A percentile compares a stretch with the other conserved stretches of the same genome.
phyloP scores from a whole-genome alignment of 495 filamentous ascomycete genomes.

The Cryomyces minteri region DNA sequence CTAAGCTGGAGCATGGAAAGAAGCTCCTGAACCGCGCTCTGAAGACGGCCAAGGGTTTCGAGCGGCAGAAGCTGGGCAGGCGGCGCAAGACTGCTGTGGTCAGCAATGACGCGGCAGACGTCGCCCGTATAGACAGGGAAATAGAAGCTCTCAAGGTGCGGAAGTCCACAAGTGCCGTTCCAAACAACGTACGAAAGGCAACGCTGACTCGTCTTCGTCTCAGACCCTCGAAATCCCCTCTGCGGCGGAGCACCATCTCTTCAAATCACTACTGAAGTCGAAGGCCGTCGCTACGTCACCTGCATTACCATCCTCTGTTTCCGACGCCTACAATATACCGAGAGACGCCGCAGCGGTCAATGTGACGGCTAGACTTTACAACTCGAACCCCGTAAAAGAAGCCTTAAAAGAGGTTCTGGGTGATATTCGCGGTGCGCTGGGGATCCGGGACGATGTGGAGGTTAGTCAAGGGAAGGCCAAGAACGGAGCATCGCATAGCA shows the following conservation, averaged over 20 bases:
- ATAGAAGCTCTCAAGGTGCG: slow-evolving; percentile 56
- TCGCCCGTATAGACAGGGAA: slow-evolving; percentile 47
- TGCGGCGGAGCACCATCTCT: slow-evolving; percentile 50
- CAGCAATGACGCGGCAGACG: slow-evolving; percentile 21
- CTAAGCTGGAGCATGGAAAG: background rate
- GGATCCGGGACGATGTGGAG: slow-evolving; percentile 29
- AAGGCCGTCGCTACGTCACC: slow-evolving; percentile 44
- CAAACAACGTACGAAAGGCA: too few relatives aligned
- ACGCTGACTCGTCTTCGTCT: background rate
- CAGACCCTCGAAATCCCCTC: slow-evolving; percentile 40
- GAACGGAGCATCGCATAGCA: background rate
- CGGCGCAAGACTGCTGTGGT: slow-evolving; percentile 46
- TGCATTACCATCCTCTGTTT: slow-evolving; percentile 23
- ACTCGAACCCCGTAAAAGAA: slow-evolving; percentile 53
- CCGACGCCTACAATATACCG: slow-evolving; percentile 20
- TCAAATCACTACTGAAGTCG: slow-evolving; percentile 53
- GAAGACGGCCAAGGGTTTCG: slow-evolving; percentile 70
- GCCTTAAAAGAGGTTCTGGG: slow-evolving; percentile 25
- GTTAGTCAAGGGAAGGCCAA: slow-evolving; percentile 4
- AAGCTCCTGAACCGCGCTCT: slow-evolving; percentile 4
- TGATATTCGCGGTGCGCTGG: slow-evolving; percentile 24
- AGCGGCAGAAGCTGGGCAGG: slow-evolving; percentile 72
- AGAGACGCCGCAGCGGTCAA: slow-evolving; percentile 36
- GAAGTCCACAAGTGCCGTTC: too few relatives aligned
- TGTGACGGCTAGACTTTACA: slow-evolving; percentile 66